Percentiles rank a stretch among this genome's conserved stretches.
Evolutionary conservation across 805 yeast genomes (phyloP).

Genomic region (Schwanniomyces pseudopolymorphus): DNA sequence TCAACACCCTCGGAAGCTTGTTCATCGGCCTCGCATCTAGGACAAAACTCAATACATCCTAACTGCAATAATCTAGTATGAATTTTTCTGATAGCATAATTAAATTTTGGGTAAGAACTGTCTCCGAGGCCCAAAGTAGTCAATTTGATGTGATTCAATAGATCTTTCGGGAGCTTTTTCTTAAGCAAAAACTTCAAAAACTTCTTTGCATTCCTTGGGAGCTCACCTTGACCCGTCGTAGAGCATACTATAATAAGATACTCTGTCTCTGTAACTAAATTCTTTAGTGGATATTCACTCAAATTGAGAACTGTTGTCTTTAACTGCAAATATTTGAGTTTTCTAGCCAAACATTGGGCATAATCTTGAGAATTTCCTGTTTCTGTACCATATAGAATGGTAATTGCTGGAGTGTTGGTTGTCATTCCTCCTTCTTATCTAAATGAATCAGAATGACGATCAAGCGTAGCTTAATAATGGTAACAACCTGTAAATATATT

Average conservation of each 20-base stretch:
- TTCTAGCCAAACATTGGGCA: constrained; percentile 61
- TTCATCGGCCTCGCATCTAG: constrained; percentile 89
- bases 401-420: constrained; percentile 25
- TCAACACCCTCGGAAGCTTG: constrained; percentile 77
- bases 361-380: constrained; percentile 90
- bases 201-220: constrained; percentile 73
- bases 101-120: constrained; percentile 84
- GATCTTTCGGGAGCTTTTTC: constrained; percentile 57
- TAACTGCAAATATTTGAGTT: constrained; percentile 54
- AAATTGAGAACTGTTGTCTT: constrained; percentile 49
- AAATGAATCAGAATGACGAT: too few relatives aligned
- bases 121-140: constrained; percentile 92
- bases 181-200: constrained; percentile 76
- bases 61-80: constrained; percentile 77
- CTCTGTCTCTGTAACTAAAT: constrained; percentile 47
- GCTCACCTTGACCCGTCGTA: constrained; percentile 94
- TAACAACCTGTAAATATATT: not conserved
- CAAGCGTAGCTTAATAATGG: not conserved
- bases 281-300: constrained; percentile 59
- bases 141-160: constrained; percentile 60
- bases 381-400: constrained; percentile 84
- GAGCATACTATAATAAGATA: constrained; percentile 65
- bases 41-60: constrained; percentile 72
- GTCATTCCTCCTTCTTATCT: not conserved
- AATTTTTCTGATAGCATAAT: constrained; percentile 82